These are phyloP conservation scores for Carallia pectinifolia DNA, from an alignment of 345 rosid genomes.

Conservation along the genomic window DNA sequence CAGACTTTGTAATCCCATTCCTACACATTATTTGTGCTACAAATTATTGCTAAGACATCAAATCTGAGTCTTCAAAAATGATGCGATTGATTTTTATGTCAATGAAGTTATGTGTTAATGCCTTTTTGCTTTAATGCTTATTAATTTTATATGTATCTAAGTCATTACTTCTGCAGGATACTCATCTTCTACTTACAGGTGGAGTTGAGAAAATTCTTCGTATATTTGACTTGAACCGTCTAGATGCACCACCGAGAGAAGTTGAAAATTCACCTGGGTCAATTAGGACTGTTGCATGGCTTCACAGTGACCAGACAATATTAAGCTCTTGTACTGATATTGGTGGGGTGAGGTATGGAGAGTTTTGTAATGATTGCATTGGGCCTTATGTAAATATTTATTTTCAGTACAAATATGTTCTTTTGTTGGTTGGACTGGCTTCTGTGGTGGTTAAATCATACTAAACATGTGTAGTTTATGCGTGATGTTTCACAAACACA, in stretches of 20 bases:
- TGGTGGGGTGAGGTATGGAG: conserved; percentile 68
- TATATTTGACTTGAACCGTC: conserved; percentile 70
- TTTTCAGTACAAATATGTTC: not conserved
- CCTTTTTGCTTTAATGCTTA: not conserved
- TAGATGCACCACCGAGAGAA: conserved; percentile 80
- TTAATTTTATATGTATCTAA: not conserved
- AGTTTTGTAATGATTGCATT: not conserved
- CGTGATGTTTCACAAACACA: not conserved
- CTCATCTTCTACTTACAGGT: conserved; percentile 72
- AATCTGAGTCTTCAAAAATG: not conserved
- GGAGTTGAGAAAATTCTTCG: conserved; percentile 80
- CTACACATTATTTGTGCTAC: not conserved
- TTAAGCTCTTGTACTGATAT: conserved; percentile 76
- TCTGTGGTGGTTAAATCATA: not conserved
- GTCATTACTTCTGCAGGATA: conserved; percentile 42
- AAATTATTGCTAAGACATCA: not conserved
- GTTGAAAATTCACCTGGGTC: conserved; percentile 77
- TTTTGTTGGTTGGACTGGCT: not conserved
- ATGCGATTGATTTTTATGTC: not conserved
- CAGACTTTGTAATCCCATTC: not conserved
- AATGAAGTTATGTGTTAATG: not conserved
- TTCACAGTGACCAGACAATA: conserved; percentile 86
- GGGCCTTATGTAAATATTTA: not conserved
- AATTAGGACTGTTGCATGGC: conserved; percentile 77
- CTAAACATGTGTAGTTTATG: not conserved